Conservation (phyloP, 2,329 filamentous ascomycete species). For the Apiospora koreana region DNA sequence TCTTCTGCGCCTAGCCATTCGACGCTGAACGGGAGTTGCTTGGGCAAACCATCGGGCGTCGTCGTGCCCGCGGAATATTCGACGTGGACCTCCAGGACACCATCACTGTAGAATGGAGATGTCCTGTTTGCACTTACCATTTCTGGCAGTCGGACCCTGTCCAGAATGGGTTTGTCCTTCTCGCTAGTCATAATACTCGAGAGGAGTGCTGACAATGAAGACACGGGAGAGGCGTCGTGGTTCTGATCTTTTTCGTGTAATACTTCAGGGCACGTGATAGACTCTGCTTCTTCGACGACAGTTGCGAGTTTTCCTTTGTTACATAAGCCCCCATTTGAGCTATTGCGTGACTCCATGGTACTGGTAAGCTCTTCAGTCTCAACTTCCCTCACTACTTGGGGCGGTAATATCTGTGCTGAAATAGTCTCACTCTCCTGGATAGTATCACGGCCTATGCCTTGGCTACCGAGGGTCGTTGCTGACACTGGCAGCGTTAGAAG, state of each 20-base stretch:
- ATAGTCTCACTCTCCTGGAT: background rate
- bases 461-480: slow-evolving; percentile 11
- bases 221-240: background rate
- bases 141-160: background rate
- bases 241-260: background rate
- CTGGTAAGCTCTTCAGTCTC: background rate
- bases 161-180: background rate
- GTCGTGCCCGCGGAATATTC: slow-evolving; percentile 14
- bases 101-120: slow-evolving; percentile 17
- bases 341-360: background rate
- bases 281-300: too few relatives aligned
- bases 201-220: background rate
- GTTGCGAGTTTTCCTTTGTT: background rate
- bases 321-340: background rate
- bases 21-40: background rate
- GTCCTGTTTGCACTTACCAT: slow-evolving; percentile 3
- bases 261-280: background rate
- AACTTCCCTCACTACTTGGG: background rate
- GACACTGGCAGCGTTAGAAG: slow-evolving; percentile 17
- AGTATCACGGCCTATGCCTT: background rate
- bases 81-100: slow-evolving; percentile 17
- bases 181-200: background rate
- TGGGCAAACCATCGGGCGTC: background rate
- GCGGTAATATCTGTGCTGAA: too few relatives aligned
- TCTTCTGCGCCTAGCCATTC: background rate